Conservation (phyloP, 306 rosid genomes). For the Cucumis cinereus region DNA sequence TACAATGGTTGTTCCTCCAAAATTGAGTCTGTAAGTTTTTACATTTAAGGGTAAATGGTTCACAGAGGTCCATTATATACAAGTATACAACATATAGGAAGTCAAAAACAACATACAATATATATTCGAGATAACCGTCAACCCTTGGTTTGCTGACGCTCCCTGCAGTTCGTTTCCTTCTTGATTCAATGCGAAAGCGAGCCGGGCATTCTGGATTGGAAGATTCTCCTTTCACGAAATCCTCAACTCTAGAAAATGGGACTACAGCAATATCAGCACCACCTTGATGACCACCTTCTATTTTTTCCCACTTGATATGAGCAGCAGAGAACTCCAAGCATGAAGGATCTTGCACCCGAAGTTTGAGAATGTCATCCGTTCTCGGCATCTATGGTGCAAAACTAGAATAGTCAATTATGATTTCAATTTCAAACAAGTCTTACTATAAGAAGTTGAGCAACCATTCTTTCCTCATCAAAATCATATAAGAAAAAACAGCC, state of each 20-base stretch:
- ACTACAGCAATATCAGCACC: conserved; percentile 69
- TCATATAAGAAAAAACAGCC: not conserved
- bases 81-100: not conserved
- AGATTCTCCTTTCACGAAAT: conserved; percentile 77
- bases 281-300: conserved; percentile 77
- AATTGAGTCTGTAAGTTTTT: not conserved
- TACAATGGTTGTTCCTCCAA: not conserved
- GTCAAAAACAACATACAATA: conserved; percentile 30
- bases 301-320: conserved; percentile 51
- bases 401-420: not conserved
- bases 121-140: conserved; percentile 76
- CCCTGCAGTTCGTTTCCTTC: conserved; percentile 53
- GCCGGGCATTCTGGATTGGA: conserved; percentile 54
- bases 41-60: not conserved
- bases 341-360: conserved; percentile 64
- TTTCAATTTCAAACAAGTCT: not conserved
- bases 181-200: conserved; percentile 59
- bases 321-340: conserved; percentile 51
- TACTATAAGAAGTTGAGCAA: not conserved
- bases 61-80: not conserved
- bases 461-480: not conserved
- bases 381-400: conserved; percentile 43
- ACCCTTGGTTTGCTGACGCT: conserved; percentile 65
- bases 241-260: conserved; percentile 61
- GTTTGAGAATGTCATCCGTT: conserved; percentile 74